These are phyloP conservation scores for Anisodus acutangulus DNA, from an alignment of 257 asterid species.

Conservation along the genomic window DNA sequence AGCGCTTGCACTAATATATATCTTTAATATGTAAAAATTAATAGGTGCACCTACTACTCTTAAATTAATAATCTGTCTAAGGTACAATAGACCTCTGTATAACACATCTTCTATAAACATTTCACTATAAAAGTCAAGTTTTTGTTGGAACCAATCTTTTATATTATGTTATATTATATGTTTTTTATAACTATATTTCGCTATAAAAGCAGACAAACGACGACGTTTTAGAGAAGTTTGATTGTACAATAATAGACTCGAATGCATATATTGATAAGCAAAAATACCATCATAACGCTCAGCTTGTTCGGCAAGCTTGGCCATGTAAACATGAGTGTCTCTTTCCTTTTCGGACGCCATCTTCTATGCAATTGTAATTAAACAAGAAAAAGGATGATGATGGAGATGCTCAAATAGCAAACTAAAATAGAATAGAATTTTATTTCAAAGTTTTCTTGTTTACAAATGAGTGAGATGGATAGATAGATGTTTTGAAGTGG, in stretches of 20 bases:
- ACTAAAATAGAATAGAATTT: not conserved
- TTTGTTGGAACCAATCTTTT: no score
- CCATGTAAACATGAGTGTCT: conserved; percentile 79
- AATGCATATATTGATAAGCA: not conserved
- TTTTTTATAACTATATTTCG: no score
- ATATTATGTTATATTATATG: no score
- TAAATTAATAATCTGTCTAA: not conserved
- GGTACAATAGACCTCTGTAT: no score
- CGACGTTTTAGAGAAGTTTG: no score
- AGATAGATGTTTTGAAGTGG: not conserved
- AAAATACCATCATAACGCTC: conserved; percentile 80
- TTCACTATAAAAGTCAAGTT: no score
- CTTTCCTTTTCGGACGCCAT: conserved; percentile 79
- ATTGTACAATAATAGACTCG: no score
- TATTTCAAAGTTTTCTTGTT: conserved; percentile 9
- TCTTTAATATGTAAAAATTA: not conserved
- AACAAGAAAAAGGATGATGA: not conserved
- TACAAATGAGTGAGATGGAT: conserved; percentile 22
- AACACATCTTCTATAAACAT: no score
- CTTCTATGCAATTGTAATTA: conserved; percentile 3
- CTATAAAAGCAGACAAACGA: no score
- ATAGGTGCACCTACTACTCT: not conserved
- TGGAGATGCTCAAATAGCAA: not conserved
- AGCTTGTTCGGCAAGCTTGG: conserved; percentile 89
- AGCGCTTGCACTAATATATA: no score